Conservation (phyloP, 805 yeast species). For the Metschnikowia lochheadii region DNA sequence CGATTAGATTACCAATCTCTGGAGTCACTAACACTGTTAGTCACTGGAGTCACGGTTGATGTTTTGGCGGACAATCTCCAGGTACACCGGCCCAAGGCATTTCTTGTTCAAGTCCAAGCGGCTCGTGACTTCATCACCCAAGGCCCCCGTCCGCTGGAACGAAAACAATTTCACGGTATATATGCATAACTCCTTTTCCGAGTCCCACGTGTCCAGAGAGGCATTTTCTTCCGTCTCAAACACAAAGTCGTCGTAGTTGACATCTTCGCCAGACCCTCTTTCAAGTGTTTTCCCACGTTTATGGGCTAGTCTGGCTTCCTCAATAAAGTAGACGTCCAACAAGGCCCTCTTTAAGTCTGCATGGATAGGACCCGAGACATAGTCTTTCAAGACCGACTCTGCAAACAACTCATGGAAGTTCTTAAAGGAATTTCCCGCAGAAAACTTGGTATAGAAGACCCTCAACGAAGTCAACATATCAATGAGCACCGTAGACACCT, state of each 20-base stretch:
- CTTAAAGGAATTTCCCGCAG: conserved; percentile 15
- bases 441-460: conserved; percentile 30
- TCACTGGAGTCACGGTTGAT: not conserved
- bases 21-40: too few relatives aligned
- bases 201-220: not conserved
- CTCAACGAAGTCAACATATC: conserved; percentile 34
- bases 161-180: conserved; percentile 37
- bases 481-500: conserved; percentile 23
- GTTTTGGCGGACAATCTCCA: conserved; percentile 9
- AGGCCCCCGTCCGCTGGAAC: conserved; percentile 31
- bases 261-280: conserved; percentile 51
- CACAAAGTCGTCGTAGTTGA: conserved; percentile 29
- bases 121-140: conserved; percentile 20
- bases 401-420: conserved; percentile 33
- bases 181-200: conserved; percentile 40
- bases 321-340: conserved; percentile 41
- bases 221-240: conserved; percentile 4
- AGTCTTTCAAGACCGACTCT: conserved; percentile 16
- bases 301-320: conserved; percentile 46
- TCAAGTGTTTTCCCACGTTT: conserved; percentile 39
- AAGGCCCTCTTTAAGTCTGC: conserved; percentile 28
- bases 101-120: conserved; percentile 37
- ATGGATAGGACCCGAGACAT: conserved; percentile 24
- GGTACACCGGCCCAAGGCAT: conserved; percentile 31
- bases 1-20: too few relatives aligned